Conservation (phyloP, 2,329 filamentous ascomycete species). For the Aspergillus sclerotialis region DNA sequence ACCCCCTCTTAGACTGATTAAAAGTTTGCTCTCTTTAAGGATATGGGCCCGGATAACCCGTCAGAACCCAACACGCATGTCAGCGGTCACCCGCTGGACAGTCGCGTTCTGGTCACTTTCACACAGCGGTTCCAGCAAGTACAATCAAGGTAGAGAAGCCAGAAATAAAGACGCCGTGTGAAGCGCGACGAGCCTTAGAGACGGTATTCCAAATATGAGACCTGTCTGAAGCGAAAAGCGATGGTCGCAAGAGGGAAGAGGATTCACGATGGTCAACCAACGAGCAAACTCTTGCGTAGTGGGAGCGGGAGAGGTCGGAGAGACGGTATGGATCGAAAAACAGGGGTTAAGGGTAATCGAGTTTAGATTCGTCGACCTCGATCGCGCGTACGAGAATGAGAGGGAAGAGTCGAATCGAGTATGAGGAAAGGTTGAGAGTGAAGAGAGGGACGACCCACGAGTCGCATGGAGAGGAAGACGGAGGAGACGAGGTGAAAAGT, state of each 20-base stretch:
- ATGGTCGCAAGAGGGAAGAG: conserved; percentile 1
- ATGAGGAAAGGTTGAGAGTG: conserved; percentile 12
- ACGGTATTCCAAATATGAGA: not conserved
- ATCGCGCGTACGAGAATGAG: conserved; percentile 19
- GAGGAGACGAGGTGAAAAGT: conserved; percentile 3
- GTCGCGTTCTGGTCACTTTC: conserved; percentile 2
- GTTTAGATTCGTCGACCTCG: conserved; percentile 10
- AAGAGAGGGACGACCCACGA: conserved; percentile 13
- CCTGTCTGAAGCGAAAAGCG: not conserved
- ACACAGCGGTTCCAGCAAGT: not conserved
- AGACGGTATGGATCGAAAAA: no score
- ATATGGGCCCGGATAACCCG: conserved; percentile 9
- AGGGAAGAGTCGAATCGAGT: conserved; percentile 13
- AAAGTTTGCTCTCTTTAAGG: conserved; percentile 15
- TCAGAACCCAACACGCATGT: conserved; percentile 17
- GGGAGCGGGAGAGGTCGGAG: no score
- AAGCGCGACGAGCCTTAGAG: not conserved
- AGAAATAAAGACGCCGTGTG: not conserved
- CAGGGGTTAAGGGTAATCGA: not conserved
- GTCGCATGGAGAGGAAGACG: conserved; percentile 15
- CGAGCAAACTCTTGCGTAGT: not conserved
- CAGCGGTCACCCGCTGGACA: conserved; percentile 8
- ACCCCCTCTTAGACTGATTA: conserved; percentile 34
- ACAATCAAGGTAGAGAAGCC: not conserved
- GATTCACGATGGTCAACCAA: no score